Percentiles rank a stretch among this genome's conserved stretches.
Evolutionary conservation across 352 stramenopile species (phyloP).

Genomic region (Phytophthora litchii): DNA sequence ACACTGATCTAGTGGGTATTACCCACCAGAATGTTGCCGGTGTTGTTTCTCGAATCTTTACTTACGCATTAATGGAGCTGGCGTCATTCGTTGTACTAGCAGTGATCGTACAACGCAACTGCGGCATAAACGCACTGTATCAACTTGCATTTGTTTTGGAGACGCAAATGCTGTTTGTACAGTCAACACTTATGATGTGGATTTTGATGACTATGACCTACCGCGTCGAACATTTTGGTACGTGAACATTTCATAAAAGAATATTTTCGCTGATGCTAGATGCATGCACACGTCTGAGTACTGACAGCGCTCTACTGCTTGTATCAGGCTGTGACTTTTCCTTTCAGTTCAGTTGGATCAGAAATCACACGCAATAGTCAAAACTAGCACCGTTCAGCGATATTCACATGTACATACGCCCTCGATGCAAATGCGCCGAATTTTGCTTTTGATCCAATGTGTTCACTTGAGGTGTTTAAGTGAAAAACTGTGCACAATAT

Average conservation of each 20-base stretch:
- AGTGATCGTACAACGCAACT: conserved; percentile 14
- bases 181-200: conserved; percentile 24
- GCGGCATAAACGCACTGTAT: conserved; percentile 21
- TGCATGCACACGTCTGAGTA: too few species aligned
- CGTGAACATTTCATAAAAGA: background rate
- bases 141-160: conserved; percentile 36
- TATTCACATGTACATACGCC: too few species aligned
- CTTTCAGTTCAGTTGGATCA: too few species aligned
- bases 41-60: conserved; percentile 11
- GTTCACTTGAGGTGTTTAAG: too few species aligned
- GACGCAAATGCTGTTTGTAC: conserved; percentile 11
- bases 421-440: too few species aligned
- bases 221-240: conserved; percentile 17
- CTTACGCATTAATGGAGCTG: conserved; percentile 24
- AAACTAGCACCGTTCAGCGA: too few species aligned
- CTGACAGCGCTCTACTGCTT: too few species aligned
- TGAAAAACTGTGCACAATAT: too few species aligned
- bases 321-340: too few species aligned
- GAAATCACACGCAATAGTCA: too few species aligned
- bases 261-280: too few species aligned
- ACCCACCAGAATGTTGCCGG: background rate
- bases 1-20: conserved; percentile 28
- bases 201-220: conserved; percentile 14
- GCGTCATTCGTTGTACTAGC: conserved; percentile 20
- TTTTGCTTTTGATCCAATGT: too few species aligned